phyloP scores from a whole-genome alignment of 306 rosid genomes.

The peach (Prunus persica) region DNA sequence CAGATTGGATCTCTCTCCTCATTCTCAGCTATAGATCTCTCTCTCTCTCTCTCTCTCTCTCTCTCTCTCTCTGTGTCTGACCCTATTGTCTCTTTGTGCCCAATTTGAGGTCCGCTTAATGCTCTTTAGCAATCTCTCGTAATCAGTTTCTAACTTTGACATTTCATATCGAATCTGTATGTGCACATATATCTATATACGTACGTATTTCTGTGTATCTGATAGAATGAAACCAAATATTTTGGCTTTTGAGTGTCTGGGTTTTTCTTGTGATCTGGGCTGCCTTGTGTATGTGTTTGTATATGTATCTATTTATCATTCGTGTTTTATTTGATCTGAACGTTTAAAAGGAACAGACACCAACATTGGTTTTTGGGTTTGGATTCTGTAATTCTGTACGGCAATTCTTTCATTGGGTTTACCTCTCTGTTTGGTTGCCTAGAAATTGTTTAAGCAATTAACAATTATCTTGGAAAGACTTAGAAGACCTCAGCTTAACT shows the following conservation, averaged over 20 bases:
- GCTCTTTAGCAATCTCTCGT: slow-evolving; percentile 6
- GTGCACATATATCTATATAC: no score
- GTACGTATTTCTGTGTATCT: background rate
- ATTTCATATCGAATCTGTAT: background rate
- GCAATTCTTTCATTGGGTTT: background rate
- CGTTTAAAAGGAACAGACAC: background rate
- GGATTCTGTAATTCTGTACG: background rate
- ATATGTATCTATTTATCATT: background rate
- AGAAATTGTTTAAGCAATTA: background rate
- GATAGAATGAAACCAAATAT: background rate
- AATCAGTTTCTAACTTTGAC: background rate
- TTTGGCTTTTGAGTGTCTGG: background rate
- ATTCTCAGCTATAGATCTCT: slow-evolving; percentile 13
- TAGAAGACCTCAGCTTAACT: slow-evolving; percentile 11
- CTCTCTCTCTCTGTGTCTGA: background rate
- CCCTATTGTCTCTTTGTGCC: background rate
- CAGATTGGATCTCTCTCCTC: slow-evolving; percentile 33
- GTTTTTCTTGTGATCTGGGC: background rate
- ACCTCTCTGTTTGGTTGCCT: slow-evolving; percentile 11
- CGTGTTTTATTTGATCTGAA: slow-evolving; percentile 3
- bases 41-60: background rate
- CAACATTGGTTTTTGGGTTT: background rate
- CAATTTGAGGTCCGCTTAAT: slow-evolving; percentile 31
- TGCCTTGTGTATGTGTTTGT: background rate
- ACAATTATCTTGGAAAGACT: background rate